A percentile compares a stretch with the other conserved stretches of the same genome.
Conservation (phyloP, 345 rosid species). For the Combretum micranthum region DNA sequence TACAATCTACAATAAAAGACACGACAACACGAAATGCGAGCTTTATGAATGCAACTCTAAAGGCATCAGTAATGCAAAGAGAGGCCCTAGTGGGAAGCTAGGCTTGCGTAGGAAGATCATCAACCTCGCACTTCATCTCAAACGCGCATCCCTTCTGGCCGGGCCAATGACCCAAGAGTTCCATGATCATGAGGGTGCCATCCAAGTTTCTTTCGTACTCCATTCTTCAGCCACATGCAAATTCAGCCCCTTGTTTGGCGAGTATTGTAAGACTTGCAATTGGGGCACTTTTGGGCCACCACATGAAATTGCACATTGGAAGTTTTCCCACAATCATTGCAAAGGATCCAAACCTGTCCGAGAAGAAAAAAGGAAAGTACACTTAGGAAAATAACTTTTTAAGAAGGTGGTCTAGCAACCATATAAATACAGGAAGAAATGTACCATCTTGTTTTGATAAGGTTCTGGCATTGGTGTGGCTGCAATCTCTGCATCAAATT, state of each 20-base stretch:
- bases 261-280: constrained; percentile 85
- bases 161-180: no score
- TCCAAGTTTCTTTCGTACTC: not conserved
- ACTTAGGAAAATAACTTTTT: no score
- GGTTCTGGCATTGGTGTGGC: constrained; percentile 79
- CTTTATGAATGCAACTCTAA: no score
- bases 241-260: constrained; percentile 52
- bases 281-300: constrained; percentile 67
- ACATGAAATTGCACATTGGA: constrained; percentile 62
- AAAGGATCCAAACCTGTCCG: constrained; percentile 70
- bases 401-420: not conserved
- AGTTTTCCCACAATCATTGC: constrained; percentile 70
- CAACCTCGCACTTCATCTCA: no score
- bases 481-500: constrained; percentile 68
- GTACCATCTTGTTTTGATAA: constrained; percentile 54
- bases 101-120: no score
- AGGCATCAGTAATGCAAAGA: no score
- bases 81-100: no score
- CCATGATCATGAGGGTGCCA: no score
- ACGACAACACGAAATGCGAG: no score
- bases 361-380: not conserved
- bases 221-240: not conserved
- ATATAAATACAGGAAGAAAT: not conserved
- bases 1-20: no score
- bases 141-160: no score